Evolutionary conservation across 768 basidiomycete species (phyloP), one percentile per base, ranked within the genome.

Genomic region (Rhodotorula paludigena): DNA sequence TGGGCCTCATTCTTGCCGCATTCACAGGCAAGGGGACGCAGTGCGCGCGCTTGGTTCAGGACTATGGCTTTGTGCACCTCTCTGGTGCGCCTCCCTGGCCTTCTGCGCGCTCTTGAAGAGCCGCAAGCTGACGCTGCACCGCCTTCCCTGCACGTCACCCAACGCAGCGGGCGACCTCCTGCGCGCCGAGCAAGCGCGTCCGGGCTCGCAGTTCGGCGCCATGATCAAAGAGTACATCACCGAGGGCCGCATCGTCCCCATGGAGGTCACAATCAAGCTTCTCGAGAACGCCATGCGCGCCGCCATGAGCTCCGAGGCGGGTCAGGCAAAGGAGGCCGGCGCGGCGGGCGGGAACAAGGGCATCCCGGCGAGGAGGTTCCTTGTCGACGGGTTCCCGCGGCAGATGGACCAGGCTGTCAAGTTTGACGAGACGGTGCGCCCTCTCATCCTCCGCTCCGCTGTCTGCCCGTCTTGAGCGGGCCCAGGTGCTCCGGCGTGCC

Each of bases 331-430:
- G 35, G 39, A 51, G 38, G 66, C 60, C 39, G 89, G 87, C 33
- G 81, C 80, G 59, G n/a, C 20, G 16, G 23, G 41, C 30, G 42
- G 30, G n/a, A 21, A 5, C n/a, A 55, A 45, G 52, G 53, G 42
- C n/a, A 62, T 44, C 53, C 49, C 49, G 41, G 90, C 90, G 33
- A 64, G 57, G 41, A 86, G 91, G 53, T 99, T 98, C 82, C 82
- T 98, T 74, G 87, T 99, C 69, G 94, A 99, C 71, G 96, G 94
- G 2, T 98, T 98, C 80, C 96, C 94, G 61, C 85, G 94, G 68
- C 92, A 98, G 82, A 92, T 98, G 92, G 96, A 99, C 77, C 96
- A 99, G 80, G 94, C 93, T 0, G 67, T 87, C 75, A 86, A 86
- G 77, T 99, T 97, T 76, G 94, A 98, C 75, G 82, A 89, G 73